These are phyloP conservation scores for Leucosporidium creatinivorum DNA, from an alignment of 768 basidiomycete species.

Conservation along the genomic window DNA sequence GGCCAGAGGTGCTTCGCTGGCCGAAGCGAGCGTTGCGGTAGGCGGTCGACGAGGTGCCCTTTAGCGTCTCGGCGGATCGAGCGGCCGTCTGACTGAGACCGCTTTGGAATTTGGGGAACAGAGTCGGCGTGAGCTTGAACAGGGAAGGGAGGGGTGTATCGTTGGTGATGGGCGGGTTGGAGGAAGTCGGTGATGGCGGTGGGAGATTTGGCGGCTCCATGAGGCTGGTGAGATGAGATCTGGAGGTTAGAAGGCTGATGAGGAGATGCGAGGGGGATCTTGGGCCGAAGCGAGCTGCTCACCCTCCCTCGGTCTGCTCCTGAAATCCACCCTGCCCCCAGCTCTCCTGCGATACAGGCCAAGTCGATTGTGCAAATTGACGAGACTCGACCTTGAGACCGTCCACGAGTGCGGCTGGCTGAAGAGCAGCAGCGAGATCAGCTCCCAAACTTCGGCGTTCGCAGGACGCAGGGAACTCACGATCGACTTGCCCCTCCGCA, in stretches of 20 bases:
- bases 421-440: neutral
- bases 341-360: neutral
- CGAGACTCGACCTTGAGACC: conserved; percentile 5
- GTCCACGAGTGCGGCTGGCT: conserved; percentile 1
- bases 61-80: neutral
- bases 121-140: conserved; percentile 3
- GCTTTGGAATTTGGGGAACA: conserved; percentile 1
- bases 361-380: neutral
- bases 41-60: neutral
- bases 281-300: neutral
- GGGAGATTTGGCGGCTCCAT: neutral
- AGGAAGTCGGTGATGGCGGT: neutral
- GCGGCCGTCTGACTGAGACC: neutral
- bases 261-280: neutral
- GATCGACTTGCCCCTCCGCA: neutral
- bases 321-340: conserved; percentile 2
- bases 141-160: conserved; percentile 1
- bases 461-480: neutral
- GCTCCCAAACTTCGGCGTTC: neutral
- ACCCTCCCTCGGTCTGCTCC: neutral
- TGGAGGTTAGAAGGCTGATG: neutral
- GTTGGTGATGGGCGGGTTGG: neutral
- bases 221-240: conserved; percentile 2
- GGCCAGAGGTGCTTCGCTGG: neutral
- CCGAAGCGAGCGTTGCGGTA: conserved; percentile 10